phyloP scores from a whole-genome alignment of 2,329 filamentous ascomycete genomes.

The Hymenoscyphus fraxineus region DNA sequence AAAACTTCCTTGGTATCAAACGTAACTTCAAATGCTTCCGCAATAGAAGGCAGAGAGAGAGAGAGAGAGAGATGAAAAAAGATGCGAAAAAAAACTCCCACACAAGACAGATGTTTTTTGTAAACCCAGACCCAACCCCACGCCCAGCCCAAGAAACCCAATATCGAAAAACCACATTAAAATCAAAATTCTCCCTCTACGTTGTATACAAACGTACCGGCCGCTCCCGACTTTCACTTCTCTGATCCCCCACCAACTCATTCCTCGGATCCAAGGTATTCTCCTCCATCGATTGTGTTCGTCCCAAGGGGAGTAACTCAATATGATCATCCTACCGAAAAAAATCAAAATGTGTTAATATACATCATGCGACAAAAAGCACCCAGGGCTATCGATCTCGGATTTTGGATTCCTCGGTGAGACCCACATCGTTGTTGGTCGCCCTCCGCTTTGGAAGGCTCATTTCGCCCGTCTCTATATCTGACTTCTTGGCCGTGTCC shows the following conservation, averaged over 20 bases:
- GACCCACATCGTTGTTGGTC: conserved; percentile 22
- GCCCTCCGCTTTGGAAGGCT: conserved; percentile 14
- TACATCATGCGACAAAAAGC: background rate
- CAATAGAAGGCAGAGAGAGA: too few species aligned
- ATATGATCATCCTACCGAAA: conserved; percentile 19
- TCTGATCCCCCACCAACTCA: background rate
- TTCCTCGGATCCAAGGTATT: background rate
- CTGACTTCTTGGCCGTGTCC: background rate
- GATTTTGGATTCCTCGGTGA: conserved; percentile 2
- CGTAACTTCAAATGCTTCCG: too few species aligned
- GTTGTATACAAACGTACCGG: background rate
- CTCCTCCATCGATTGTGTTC: conserved; percentile 7
- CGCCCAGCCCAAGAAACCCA: too few species aligned
- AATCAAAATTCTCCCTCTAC: too few species aligned
- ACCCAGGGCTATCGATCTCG: background rate
- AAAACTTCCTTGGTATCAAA: too few species aligned
- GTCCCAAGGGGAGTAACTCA: conserved; percentile 17
- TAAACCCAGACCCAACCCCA: too few species aligned
- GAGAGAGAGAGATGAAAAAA: too few species aligned
- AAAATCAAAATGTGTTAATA: conserved; percentile 10
- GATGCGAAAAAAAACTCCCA: too few species aligned
- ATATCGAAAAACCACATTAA: too few species aligned
- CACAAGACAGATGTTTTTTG: too few species aligned
- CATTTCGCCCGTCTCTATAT: conserved; percentile 7
- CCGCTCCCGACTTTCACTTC: background rate